Evolutionary conservation across 805 yeast species (phyloP).

Genomic region (Barnettozyma salicaria): DNA sequence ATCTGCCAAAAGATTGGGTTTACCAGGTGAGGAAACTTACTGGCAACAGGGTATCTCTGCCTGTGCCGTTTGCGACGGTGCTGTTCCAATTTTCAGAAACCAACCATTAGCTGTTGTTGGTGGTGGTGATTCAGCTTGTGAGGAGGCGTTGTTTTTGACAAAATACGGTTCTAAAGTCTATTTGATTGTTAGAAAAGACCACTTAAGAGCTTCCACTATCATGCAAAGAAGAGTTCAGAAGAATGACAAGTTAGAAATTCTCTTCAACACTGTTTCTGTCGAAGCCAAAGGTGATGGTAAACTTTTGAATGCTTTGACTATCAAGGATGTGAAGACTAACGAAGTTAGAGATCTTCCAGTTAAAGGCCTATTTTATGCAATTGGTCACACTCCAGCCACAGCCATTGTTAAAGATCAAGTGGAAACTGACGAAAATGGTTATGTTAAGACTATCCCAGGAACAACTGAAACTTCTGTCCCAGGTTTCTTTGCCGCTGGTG

Average conservation of each 20-base stretch:
- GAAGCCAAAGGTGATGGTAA: conserved; percentile 96
- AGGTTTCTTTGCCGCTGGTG: conserved; percentile 98
- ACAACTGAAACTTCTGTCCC: conserved; percentile 75
- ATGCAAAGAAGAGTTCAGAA: conserved; percentile 90
- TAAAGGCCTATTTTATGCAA: conserved; percentile 94
- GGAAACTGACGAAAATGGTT: conserved; percentile 82
- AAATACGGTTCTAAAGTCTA: conserved; percentile 96
- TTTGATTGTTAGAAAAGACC: conserved; percentile 90
- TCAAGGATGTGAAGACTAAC: conserved; percentile 68
- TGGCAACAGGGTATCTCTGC: conserved; percentile 99
- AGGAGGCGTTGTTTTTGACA: conserved; percentile 94
- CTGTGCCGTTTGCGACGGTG: conserved; percentile 99
- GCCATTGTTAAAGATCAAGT: conserved; percentile 64
- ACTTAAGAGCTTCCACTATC: conserved; percentile 88
- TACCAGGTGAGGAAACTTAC: conserved; percentile 96
- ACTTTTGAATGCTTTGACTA: conserved; percentile 55
- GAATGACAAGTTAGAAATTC: conserved; percentile 84
- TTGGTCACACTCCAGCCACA: conserved; percentile 97
- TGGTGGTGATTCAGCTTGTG: conserved; percentile 99
- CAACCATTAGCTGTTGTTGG: conserved; percentile 97
- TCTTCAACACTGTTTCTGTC: conserved; percentile 77
- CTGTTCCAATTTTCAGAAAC: conserved; percentile 97
- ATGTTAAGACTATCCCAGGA: conserved; percentile 86
- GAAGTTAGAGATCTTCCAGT: conserved; percentile 66
- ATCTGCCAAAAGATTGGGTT: conserved; percentile 85